Evolutionary conservation across 371 early-diverging fungal species (phyloP).

Genomic region (Mortierella polycephala): DNA sequence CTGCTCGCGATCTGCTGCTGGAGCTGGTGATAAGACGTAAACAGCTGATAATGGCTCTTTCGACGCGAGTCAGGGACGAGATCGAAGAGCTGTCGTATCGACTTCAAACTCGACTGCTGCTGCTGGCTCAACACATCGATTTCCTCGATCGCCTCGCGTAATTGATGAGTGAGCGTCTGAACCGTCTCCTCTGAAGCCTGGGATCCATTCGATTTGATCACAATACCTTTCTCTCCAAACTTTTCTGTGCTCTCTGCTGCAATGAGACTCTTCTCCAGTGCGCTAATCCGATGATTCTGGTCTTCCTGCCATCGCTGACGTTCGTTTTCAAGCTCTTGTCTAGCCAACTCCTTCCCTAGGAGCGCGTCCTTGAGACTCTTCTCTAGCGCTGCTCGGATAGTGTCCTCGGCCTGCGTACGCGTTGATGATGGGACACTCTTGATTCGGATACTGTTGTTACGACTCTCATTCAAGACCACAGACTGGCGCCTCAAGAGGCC

Average conservation of each 20-base stretch:
- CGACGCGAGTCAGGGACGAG: slow-evolving; percentile 32
- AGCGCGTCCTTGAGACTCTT: slow-evolving; percentile 51
- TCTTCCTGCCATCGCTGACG: slow-evolving; percentile 53
- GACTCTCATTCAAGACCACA: slow-evolving; percentile 30
- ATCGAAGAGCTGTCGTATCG: slow-evolving; percentile 49
- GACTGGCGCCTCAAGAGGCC: slow-evolving; percentile 41
- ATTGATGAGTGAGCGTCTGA: slow-evolving; percentile 25
- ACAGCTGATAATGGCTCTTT: slow-evolving; percentile 32
- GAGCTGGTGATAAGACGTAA: slow-evolving; percentile 25
- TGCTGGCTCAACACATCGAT: slow-evolving; percentile 35
- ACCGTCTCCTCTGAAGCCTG: slow-evolving; percentile 3
- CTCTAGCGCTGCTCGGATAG: slow-evolving; percentile 39
- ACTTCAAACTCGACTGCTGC: slow-evolving; percentile 38
- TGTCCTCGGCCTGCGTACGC: slow-evolving; percentile 26
- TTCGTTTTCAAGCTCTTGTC: slow-evolving; percentile 50
- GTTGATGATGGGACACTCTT: slow-evolving; percentile 14
- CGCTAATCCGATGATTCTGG: slow-evolving; percentile 46
- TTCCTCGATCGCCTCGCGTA: slow-evolving; percentile 50
- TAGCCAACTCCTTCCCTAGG: slow-evolving; percentile 45
- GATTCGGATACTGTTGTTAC: slow-evolving; percentile 39
- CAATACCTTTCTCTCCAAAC: background rate
- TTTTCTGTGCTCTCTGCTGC: slow-evolving; percentile 29
- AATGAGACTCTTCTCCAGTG: slow-evolving; percentile 41
- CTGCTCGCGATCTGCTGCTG: slow-evolving; percentile 21
- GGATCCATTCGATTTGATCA: background rate